Evolutionary conservation across 805 yeast genomes (phyloP).

Genomic region (Candida chilensis): DNA sequence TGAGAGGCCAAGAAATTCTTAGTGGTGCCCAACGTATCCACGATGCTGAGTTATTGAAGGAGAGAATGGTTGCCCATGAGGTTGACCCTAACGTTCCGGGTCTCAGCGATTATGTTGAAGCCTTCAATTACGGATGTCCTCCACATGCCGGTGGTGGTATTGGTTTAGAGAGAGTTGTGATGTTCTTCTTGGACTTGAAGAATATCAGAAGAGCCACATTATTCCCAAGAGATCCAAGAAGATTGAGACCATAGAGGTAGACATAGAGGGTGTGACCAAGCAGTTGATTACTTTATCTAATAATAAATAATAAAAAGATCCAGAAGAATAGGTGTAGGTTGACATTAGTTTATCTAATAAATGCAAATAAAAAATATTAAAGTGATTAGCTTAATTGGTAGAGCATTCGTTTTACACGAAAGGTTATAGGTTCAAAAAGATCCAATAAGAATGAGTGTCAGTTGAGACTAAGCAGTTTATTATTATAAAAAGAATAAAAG

Average conservation of each 20-base stretch:
- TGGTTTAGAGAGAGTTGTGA: conserved; percentile 96
- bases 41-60: conserved; percentile 73
- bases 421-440: too few relatives aligned
- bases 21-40: conserved; percentile 99
- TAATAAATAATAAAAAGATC: too few relatives aligned
- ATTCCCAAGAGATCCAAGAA: conserved; percentile 98
- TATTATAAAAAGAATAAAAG: too few relatives aligned
- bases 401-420: too few relatives aligned
- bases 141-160: conserved; percentile 99
- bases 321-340: too few relatives aligned
- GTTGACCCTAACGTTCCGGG: conserved; percentile 79
- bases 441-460: too few relatives aligned
- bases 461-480: too few relatives aligned
- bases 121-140: conserved; percentile 90
- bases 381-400: too few relatives aligned
- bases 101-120: conserved; percentile 82
- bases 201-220: conserved; percentile 97
- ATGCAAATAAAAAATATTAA: too few relatives aligned
- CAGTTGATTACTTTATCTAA: too few relatives aligned
- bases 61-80: conserved; percentile 78
- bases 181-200: conserved; percentile 95
- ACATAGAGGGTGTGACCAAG: too few relatives aligned
- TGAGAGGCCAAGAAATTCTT: conserved; percentile 99
- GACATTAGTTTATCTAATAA: too few relatives aligned
- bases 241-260: conserved; percentile 86